Evolutionary conservation across 805 yeast species (phyloP).

Genomic region (Wickerhamiella kurtzmanii): DNA sequence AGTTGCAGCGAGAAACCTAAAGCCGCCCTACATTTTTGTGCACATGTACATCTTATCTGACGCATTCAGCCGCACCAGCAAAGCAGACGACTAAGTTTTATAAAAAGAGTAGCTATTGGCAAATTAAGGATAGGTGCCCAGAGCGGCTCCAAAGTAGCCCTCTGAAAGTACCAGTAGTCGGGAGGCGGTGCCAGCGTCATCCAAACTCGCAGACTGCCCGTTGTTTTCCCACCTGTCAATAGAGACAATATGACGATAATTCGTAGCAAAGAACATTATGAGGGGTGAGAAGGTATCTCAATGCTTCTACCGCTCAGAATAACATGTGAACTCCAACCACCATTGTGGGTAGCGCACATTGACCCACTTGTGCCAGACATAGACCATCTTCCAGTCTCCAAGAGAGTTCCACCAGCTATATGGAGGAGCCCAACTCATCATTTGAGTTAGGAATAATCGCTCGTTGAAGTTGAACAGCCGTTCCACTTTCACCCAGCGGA

Average conservation of each 20-base stretch:
- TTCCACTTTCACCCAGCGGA: background rate
- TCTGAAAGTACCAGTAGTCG: too few species aligned
- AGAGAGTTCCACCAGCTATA: slow-evolving; percentile 16
- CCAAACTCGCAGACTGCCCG: too few species aligned
- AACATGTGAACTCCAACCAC: slow-evolving; percentile 43
- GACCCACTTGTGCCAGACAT: slow-evolving; percentile 33
- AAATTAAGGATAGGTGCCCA: background rate
- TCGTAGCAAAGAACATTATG: slow-evolving; percentile 32
- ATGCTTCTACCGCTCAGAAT: too few species aligned
- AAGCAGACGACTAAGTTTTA: too few species aligned
- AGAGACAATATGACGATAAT: slow-evolving; percentile 21
- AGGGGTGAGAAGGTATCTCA: slow-evolving; percentile 42
- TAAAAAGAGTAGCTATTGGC: too few species aligned
- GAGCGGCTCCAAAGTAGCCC: too few species aligned
- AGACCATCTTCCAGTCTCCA: slow-evolving; percentile 30
- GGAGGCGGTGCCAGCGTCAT: too few species aligned
- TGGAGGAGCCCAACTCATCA: slow-evolving; percentile 26
- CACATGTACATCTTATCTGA: too few species aligned
- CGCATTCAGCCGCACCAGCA: too few species aligned
- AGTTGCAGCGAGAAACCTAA: too few species aligned
- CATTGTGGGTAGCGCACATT: slow-evolving; percentile 32
- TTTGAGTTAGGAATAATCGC: slow-evolving; percentile 33
- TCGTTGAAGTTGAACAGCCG: slow-evolving; percentile 29
- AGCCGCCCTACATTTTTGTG: too few species aligned
- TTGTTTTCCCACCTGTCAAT: slow-evolving; percentile 57